These are phyloP conservation scores for Eucommia ulmoides DNA, from an alignment of 257 asterid species.

Conservation along the genomic window DNA sequence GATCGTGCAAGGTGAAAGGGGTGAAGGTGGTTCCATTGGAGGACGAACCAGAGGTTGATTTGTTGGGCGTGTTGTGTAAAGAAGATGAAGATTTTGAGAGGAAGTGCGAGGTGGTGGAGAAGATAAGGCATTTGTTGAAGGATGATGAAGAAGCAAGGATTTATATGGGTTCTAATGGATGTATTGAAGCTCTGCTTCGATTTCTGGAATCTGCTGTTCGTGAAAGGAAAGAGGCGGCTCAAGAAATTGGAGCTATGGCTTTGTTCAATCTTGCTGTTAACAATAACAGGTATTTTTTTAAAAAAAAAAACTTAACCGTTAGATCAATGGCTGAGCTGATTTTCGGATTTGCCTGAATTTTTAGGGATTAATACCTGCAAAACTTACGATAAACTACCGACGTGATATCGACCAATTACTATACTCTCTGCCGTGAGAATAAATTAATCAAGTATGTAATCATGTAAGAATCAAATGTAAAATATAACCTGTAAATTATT, in stretches of 20 bases:
- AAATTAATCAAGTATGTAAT: no score
- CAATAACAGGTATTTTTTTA: slow-evolving; percentile 91
- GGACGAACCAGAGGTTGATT: slow-evolving; percentile 49
- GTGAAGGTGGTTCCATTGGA: slow-evolving; percentile 78
- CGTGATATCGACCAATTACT: no score
- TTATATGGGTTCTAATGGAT: slow-evolving; percentile 94
- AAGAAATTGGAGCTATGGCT: slow-evolving; percentile 93
- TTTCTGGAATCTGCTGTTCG: slow-evolving; percentile 67
- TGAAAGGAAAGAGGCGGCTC: slow-evolving; percentile 52
- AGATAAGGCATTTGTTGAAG: slow-evolving; percentile 68
- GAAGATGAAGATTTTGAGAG: slow-evolving; percentile 41
- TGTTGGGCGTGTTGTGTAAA: slow-evolving; percentile 39
- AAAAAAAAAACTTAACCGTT: no score
- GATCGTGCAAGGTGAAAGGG: slow-evolving; percentile 57
- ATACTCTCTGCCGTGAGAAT: no score
- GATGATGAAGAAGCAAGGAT: slow-evolving; percentile 95
- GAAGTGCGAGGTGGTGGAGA: slow-evolving; percentile 69
- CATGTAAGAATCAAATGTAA: no score
- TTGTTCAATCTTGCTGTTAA: slow-evolving; percentile 96
- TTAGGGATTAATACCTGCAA: no score
- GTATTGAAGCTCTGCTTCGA: slow-evolving; percentile 59
- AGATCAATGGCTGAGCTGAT: no score
- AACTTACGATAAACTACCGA: no score
- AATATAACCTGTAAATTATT: no score
- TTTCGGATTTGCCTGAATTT: no score